Evolutionary conservation across 192 early-diverging fungal species (phyloP), one percentile per base, ranked within the genome.

Genomic region (Paraglomus brasilianum): DNA sequence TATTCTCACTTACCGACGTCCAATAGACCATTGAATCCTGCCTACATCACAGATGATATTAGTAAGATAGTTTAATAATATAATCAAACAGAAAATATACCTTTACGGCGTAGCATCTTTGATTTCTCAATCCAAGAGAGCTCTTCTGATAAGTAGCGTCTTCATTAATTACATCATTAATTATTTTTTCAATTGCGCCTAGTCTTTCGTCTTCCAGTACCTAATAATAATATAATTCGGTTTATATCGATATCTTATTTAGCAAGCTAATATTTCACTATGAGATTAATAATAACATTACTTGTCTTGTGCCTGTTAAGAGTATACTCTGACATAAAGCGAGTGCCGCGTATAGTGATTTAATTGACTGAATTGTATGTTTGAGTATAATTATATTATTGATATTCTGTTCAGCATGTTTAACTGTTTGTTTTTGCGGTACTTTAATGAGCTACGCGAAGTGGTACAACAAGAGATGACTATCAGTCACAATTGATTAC

Each of bases 101-200:
- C 78, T 91, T 93, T 42, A 95, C 87, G 5, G 92, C 92, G 72
- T 93, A 92, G 66, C 92, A 93, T 30, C 92, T 81, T 76, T 94
- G 95, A 69, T 93, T 92, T 43, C 88, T 80, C 41, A 92, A 71
- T 40, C 87, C 89, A 17, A 92, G 72, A n/a, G 90, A 78, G 11
- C 78, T 87, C 70, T 90, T 94, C 71, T 92, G 87, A 52, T 82
- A 78, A 0, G 80, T 76, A 4, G 91, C 71, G 40, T 91, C 89
- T n/a, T 84, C 81, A 59, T 94, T 85, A 17, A 96, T 85, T 17
- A 87, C 82, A 43, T 77, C 70, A 43, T 91, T 78, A 17, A 92
- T 88, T 1, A 72, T 63, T 6, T 77, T 71, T 24, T 76, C 66
- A 11, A 91, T 73, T 5, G 71, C 69, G 7, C 24, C 56, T 11